Evolutionary conservation across 306 rosid genomes (phyloP).

Genomic region (Lathyrus aphaca): DNA sequence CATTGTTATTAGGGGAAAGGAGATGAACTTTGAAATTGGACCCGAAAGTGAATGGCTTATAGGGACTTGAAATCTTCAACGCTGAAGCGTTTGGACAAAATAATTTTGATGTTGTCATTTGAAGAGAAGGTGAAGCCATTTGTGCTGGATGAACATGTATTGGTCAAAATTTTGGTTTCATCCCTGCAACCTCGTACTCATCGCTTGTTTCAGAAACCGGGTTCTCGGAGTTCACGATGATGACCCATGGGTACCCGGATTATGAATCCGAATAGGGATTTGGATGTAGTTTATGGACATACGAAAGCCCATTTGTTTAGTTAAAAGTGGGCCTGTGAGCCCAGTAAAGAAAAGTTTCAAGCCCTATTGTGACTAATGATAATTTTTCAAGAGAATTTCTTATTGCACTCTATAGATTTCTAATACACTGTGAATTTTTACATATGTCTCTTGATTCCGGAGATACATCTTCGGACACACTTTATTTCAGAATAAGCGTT

Average conservation of each 20-base stretch:
- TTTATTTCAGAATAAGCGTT: too few species aligned
- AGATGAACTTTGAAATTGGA: conserved; percentile 44
- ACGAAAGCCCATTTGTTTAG: neutral
- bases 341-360: neutral
- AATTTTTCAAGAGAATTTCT: too few species aligned
- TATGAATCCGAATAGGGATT: neutral
- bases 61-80: conserved; percentile 16
- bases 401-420: too few species aligned
- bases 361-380: too few species aligned
- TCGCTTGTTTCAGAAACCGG: conserved; percentile 35
- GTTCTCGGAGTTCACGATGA: conserved; percentile 40
- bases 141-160: conserved; percentile 16
- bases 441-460: too few species aligned
- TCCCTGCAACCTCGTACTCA: conserved; percentile 37
- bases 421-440: too few species aligned
- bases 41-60: conserved; percentile 23
- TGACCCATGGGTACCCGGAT: conserved; percentile 13
- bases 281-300: conserved; percentile 5
- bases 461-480: too few species aligned
- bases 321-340: neutral
- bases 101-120: conserved; percentile 47
- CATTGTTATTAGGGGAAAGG: conserved; percentile 55
- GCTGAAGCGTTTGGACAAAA: conserved; percentile 38
- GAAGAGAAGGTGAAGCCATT: conserved; percentile 55
- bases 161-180: neutral